Conservation (phyloP, 208 protist genomes). For the Angomonas deanei region DNA sequence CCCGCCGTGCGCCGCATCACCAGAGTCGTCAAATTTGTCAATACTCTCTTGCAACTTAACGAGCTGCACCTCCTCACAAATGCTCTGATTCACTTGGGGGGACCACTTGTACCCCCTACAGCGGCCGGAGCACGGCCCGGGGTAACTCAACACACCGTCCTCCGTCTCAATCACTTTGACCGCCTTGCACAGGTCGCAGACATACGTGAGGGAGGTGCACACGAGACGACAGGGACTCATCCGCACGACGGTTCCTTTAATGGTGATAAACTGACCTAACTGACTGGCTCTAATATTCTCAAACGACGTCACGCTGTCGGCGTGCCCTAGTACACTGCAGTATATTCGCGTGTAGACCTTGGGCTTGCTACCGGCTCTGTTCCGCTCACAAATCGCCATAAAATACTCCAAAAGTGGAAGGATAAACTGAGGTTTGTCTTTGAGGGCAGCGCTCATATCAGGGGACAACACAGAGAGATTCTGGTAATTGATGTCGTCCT, state of each 20-base stretch:
- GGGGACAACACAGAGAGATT: slow-evolving; percentile 11
- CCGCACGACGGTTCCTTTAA: slow-evolving; percentile 74
- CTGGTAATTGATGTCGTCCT: neutral
- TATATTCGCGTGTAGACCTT: slow-evolving; percentile 14
- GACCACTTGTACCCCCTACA: slow-evolving; percentile 75
- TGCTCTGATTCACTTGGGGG: slow-evolving; percentile 40
- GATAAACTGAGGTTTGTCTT: slow-evolving; percentile 49
- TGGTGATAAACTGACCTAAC: slow-evolving; percentile 59
- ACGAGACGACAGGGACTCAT: slow-evolving; percentile 64
- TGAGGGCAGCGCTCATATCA: slow-evolving; percentile 44
- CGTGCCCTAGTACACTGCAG: slow-evolving; percentile 21
- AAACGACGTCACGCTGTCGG: slow-evolving; percentile 39
- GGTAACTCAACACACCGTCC: slow-evolving; percentile 72
- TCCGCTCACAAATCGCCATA: slow-evolving; percentile 28
- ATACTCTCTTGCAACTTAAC: slow-evolving; percentile 79
- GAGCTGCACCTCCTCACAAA: slow-evolving; percentile 79
- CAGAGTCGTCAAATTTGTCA: slow-evolving; percentile 15
- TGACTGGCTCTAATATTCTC: slow-evolving; percentile 63
- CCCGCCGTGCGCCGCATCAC: slow-evolving; percentile 5
- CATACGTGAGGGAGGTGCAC: slow-evolving; percentile 60
- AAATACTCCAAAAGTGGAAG: slow-evolving; percentile 76
- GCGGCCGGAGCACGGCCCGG: slow-evolving; percentile 44
- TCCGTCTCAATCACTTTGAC: slow-evolving; percentile 37
- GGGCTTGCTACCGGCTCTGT: neutral
- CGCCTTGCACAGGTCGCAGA: slow-evolving; percentile 60